Evolutionary conservation across 1,139 yeast species (phyloP).

Genomic region (Blastobotrys illinoisensis): DNA sequence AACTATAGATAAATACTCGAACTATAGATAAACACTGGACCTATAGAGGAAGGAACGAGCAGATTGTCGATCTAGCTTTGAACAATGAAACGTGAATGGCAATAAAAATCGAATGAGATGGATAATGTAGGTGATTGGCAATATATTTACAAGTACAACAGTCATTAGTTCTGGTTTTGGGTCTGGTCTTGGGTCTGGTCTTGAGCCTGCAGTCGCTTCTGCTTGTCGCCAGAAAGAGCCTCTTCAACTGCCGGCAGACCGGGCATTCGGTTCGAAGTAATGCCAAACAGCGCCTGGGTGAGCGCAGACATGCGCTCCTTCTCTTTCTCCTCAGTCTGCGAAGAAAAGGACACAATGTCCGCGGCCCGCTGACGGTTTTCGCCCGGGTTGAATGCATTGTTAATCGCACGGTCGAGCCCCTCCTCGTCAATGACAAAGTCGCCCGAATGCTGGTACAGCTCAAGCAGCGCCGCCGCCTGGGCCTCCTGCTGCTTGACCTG

Average conservation of each 20-base stretch:
- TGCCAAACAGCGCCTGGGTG: constrained; percentile 23
- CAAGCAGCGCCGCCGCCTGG: constrained; percentile 54
- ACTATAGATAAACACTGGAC: too few species aligned
- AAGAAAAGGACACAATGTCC: neutral
- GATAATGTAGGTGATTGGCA: too few species aligned
- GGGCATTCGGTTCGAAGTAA: constrained; percentile 39
- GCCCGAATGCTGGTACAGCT: constrained; percentile 65
- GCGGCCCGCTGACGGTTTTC: neutral
- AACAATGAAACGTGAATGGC: too few species aligned
- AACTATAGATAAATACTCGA: too few species aligned
- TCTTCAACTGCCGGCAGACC: constrained; percentile 45
- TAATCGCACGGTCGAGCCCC: constrained; percentile 53
- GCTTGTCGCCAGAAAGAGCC: constrained; percentile 25
- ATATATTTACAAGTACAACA: neutral
- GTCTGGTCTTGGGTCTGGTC: neutral
- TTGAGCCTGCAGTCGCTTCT: neutral
- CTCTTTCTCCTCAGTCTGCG: constrained; percentile 7
- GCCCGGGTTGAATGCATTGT: constrained; percentile 42
- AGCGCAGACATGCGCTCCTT: constrained; percentile 9
- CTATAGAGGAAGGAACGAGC: too few species aligned
- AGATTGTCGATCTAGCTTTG: too few species aligned
- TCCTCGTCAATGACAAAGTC: constrained; percentile 62
- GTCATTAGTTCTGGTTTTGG: neutral
- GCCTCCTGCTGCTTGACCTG: constrained; percentile 41
- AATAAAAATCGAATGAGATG: too few species aligned